Base-by-base conservation (phyloP, 345 rosid genomes). In the Xanthoceras sorbifolium region DNA sequence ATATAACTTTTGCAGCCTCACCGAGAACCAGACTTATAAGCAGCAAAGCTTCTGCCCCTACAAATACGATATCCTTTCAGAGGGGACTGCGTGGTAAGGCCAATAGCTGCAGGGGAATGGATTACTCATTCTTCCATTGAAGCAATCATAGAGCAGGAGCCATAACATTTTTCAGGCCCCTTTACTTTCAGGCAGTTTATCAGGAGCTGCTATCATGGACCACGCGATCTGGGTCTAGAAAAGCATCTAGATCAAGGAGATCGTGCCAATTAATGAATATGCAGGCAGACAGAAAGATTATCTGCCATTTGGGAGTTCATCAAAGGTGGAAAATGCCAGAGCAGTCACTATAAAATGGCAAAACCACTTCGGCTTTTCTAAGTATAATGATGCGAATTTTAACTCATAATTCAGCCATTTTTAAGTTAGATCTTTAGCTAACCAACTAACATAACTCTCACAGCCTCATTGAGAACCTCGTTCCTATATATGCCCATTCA, bases 321-420 rank as follows among this genome's bases (percentile, higher is more conserved):
- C 40, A 78, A 76, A 6, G 83, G 38, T 46, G 80, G 70, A 52
- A 79, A n/a, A 73, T 82, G 83, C 73, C 82, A 81, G 63, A 84
- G 82, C 64, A 77, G 75, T 54, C 79, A 74, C 59, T 81, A 62
- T 74, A 46, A 84, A 85, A n/a, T 26, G 18, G 66, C 67, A 60
- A 61, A 26, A 61, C 67, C 54, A 18, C 11, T 23, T 57, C 62
- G 32, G 31, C 73, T 59, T 25, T 22, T 14, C 76, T 1, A 69
- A 36, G 62, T 48, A 28, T 61, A 32, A 20, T 69, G 46, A 55
- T 70, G 59, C 57, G 26, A 67, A 74, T 78, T 72, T 42, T 12
- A 40, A 29, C 65, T 26, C 55, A 26, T 20, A 9, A 62, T 31
- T 28, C 15, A 63, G 59, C 31, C 48, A 50, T 60, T 38, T n/a